phyloP scores from a whole-genome alignment of 768 basidiomycete genomes.

The Trametes maxima region DNA sequence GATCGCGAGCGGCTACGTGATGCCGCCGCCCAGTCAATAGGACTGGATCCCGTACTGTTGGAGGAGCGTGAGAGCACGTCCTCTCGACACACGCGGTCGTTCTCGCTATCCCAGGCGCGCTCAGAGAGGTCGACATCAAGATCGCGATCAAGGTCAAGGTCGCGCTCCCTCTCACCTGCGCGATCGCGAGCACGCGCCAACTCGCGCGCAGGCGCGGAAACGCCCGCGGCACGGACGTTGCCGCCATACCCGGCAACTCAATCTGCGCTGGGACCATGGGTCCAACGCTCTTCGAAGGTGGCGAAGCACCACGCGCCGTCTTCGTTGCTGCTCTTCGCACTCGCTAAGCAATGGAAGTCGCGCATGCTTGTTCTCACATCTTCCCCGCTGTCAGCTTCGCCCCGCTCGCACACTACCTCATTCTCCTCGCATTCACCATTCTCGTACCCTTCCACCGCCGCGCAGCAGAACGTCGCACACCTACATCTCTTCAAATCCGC shows the following conservation, averaged over 20 bases:
- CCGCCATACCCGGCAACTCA: conserved; percentile 68
- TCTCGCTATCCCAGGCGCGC: conserved; percentile 14
- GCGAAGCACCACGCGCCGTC: conserved; percentile 71
- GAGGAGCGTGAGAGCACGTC: conserved; percentile 36
- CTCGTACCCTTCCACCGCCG: conserved; percentile 35
- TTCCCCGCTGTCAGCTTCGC: conserved; percentile 13
- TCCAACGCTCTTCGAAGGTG: conserved; percentile 50
- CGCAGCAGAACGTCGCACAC: conserved; percentile 31
- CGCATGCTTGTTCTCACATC: conserved; percentile 59
- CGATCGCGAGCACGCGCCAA: conserved; percentile 16
- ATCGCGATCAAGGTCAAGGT: conserved; percentile 16
- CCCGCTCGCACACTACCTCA: conserved; percentile 15
- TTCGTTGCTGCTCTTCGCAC: conserved; percentile 67
- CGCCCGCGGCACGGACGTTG: conserved; percentile 27
- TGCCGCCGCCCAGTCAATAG: conserved; percentile 76
- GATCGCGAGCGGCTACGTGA: conserved; percentile 77
- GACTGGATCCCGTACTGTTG: conserved; percentile 58
- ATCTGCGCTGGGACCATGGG: conserved; percentile 52
- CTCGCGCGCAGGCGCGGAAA: conserved; percentile 17
- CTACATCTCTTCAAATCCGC: conserved; percentile 75
- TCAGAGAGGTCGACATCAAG: conserved; percentile 19
- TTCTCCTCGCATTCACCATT: conserved; percentile 14
- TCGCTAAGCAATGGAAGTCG: conserved; percentile 72
- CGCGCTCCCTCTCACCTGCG: conserved; percentile 15
- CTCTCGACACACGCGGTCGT: conserved; percentile 22